Conservation (phyloP, 352 stramenopile species). For the Pythium brassicae region DNA sequence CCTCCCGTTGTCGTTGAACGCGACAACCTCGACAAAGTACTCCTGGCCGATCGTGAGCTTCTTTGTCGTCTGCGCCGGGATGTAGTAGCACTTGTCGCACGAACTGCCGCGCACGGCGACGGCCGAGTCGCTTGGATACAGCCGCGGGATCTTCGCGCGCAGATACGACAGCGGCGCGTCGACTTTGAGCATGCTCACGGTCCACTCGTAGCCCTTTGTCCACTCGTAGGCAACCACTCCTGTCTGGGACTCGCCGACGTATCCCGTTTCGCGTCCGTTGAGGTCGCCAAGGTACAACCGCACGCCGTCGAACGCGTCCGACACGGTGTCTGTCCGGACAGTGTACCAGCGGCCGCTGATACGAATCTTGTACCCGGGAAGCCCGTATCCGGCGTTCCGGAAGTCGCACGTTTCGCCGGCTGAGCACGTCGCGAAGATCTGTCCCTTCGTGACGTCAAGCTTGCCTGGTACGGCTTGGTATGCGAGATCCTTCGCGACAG, state of each 20-base stretch:
- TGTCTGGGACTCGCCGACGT: slow-evolving; percentile 31
- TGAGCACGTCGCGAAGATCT: slow-evolving; percentile 63
- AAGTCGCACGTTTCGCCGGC: slow-evolving; percentile 48
- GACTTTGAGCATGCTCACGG: slow-evolving; percentile 49
- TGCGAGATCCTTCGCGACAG: slow-evolving; percentile 41
- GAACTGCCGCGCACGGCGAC: slow-evolving; percentile 35
- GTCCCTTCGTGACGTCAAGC: slow-evolving; percentile 49
- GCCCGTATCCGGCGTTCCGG: slow-evolving; percentile 37
- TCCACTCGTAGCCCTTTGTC: slow-evolving; percentile 70
- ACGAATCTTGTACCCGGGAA: slow-evolving; percentile 50
- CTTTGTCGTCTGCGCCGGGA: slow-evolving; percentile 50
- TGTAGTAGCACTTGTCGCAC: slow-evolving; percentile 68
- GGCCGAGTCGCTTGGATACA: slow-evolving; percentile 36
- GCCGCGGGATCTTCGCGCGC: slow-evolving; percentile 46
- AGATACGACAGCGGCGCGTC: slow-evolving; percentile 34
- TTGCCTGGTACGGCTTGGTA: slow-evolving; percentile 37
- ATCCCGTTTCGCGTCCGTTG: slow-evolving; percentile 55
- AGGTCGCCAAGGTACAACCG: slow-evolving; percentile 59
- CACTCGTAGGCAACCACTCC: slow-evolving; percentile 57
- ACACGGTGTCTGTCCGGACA: slow-evolving; percentile 38
- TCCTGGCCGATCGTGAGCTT: slow-evolving; percentile 52
- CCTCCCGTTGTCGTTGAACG: slow-evolving; percentile 72
- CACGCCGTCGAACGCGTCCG: slow-evolving; percentile 29
- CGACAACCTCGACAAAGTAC: slow-evolving; percentile 78
- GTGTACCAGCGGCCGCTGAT: slow-evolving; percentile 73